A percentile compares a stretch with the other conserved stretches of the same genome.
Evolutionary conservation across 345 rosid genomes (phyloP).

Genomic region (Hibiscus mutabilis): DNA sequence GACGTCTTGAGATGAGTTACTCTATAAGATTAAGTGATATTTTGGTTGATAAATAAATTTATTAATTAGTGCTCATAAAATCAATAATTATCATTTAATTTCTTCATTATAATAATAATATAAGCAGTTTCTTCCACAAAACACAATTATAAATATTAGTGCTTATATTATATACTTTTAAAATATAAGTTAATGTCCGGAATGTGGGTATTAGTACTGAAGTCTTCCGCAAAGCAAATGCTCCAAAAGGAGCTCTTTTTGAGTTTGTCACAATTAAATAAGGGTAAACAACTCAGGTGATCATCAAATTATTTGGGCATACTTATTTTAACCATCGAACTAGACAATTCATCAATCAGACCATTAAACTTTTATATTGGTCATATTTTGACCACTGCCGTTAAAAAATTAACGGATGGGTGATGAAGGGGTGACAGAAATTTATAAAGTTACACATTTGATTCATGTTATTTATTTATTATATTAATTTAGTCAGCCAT

Average conservation of each 20-base stretch:
- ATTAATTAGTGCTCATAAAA: neutral
- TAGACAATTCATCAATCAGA: too few species aligned
- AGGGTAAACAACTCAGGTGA: too few species aligned
- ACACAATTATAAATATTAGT: neutral
- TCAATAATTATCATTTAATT: too few species aligned
- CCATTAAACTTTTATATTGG: too few species aligned
- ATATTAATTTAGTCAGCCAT: too few species aligned
- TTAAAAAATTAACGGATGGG: too few species aligned
- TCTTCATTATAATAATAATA: neutral
- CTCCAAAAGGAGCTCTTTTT: neutral
- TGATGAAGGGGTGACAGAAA: too few species aligned
- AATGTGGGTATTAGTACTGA: neutral
- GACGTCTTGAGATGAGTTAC: neutral
- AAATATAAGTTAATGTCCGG: neutral
- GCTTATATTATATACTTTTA: neutral
- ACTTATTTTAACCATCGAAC: too few species aligned
- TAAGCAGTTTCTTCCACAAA: neutral
- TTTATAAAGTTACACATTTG: too few species aligned
- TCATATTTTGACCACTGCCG: too few species aligned
- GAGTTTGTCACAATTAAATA: neutral
- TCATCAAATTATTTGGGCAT: too few species aligned
- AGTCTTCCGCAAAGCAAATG: neutral
- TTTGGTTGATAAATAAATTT: neutral
- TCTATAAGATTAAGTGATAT: neutral
- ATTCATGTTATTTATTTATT: too few species aligned